Evolutionary conservation across 2,329 filamentous ascomycete species (phyloP), one percentile per base, ranked within the genome.

Genomic region (Apiospora koreana): DNA sequence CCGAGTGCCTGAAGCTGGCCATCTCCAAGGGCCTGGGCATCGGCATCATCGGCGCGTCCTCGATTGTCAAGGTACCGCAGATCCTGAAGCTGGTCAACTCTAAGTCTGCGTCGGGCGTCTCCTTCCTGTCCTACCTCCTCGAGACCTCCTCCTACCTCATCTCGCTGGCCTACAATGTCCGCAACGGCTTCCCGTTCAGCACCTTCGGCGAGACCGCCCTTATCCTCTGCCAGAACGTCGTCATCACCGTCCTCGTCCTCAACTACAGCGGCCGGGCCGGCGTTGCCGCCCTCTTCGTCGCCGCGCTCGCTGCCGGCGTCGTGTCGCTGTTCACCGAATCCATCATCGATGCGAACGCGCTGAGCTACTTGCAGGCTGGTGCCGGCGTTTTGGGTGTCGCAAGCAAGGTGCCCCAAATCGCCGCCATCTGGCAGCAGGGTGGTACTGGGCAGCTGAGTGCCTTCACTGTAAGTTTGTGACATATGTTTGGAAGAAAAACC

Each of bases 11-110:
- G 77, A 96, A 96, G 80, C 90, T 98, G 68, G 95, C 91, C 75
- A 88, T 98, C 79, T 97, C 93, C 78, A 99, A 99, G 85, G 94
- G 88, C 3, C 91, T 99, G 21, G 95, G 96, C 70, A 92, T 98
- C 76, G 96, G 91, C 80, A 99, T 99, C 83, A 94, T 99, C 79
- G 92, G 88, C 75, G 94, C 94, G 68, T 95, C 93, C 38, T 91
- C 93, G 69, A 90, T 98, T 76, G 95, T 99, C 85, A 99, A 99
- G 85, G 91, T 99, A 35, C 96, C 96, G 0, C 96, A 99, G 86
- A 95, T 99, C 79, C 82, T 98, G 81, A 99, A 99, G 86, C 91
- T 99, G 68, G 83, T 96, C 77, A 87, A 87, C 78, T 94, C 94
- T 65, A 89, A 91, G 77, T 97, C 94, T 67, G 91, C 94, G 38